Evolutionary conservation across 441 rosid species (phyloP), one percentile per base, ranked within the genome.

Genomic region (Corymbia calophylla): DNA sequence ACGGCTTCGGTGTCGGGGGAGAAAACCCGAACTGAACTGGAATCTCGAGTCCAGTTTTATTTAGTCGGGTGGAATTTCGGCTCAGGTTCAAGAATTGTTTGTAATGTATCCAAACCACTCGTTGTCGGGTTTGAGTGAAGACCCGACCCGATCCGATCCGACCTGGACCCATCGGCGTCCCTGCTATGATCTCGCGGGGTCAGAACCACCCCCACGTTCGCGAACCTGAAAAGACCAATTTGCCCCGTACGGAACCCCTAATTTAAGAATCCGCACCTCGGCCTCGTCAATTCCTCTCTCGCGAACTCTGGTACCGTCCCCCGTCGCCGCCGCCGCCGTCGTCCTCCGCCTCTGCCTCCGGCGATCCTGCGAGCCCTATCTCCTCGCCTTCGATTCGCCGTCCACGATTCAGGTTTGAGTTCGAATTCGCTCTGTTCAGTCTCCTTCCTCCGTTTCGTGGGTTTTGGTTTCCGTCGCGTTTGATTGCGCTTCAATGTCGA

Each of bases 201-300:
- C 64, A 58, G 18, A 25, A 7, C 51, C 51, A 2, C 8, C 51
- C n/a, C 44, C n/a, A 44, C 51, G 8, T 25, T 23, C 18, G 27
- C 84, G n/a, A 77, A 23, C 51, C 18, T 8, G 19, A 35, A 51
- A 66, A 56, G 91, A 88, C 91, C 29, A 68, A 88, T 85, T 84
- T 90, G 55, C 91, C 91, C 89, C 89, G 81, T 56, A 39, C 87
- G 89, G 62, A 85, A 86, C 49, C 91, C 89, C 91, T 90, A 90
- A 88, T 88, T 90, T 88, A 88, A 88, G 88, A 90, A 88, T 90
- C 86, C 88, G 49, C 91, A 87, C 70, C 55, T 60, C 17, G n/a
- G 29, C 58, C 19, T 8, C 53, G 18, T 39, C 87, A 13, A 27
- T 53, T 29, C 18, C 27, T 47, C 48, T 48, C 66, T 70, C 12